phyloP scores from a whole-genome alignment of 1,139 yeast species.

The Saccharomycopsis crataegensis region DNA sequence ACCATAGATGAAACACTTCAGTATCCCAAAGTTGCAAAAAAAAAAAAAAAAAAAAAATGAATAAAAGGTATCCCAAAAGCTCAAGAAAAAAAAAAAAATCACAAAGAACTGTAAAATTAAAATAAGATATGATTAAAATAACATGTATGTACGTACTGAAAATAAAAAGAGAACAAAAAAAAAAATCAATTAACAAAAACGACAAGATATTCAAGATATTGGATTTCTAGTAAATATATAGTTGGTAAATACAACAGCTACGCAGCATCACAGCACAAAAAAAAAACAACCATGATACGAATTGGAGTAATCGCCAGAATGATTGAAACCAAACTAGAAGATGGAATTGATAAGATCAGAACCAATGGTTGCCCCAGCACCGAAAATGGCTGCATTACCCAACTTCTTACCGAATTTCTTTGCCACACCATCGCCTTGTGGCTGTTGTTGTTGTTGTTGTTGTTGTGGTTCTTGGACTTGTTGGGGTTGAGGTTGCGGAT shows the following conservation, averaged over 20 bases:
- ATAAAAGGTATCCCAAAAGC: too few relatives aligned
- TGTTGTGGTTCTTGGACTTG: constrained; percentile 20
- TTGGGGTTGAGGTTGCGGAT: constrained; percentile 32
- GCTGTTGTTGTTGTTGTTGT: constrained; percentile 23
- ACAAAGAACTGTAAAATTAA: too few relatives aligned
- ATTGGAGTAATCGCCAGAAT: neutral
- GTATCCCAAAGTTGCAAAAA: too few relatives aligned
- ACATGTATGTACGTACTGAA: too few relatives aligned
- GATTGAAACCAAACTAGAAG: constrained; percentile 34
- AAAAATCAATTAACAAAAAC: constrained; percentile 38
- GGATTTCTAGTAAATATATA: neutral
- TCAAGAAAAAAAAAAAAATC: too few relatives aligned
- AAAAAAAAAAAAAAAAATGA: too few relatives aligned
- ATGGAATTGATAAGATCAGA: constrained; percentile 80
- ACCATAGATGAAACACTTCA: too few relatives aligned
- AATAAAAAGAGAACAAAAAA: neutral
- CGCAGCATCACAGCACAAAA: neutral
- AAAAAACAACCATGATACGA: neutral
- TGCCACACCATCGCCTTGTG: constrained; percentile 32
- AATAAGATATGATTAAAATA: too few relatives aligned
- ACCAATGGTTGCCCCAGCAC: constrained; percentile 97
- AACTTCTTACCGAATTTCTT: constrained; percentile 74
- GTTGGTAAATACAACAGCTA: neutral
- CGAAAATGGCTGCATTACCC: constrained; percentile 90
- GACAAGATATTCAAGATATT: constrained; percentile 32